Evolutionary conservation across 75 land plant genomes (phyloP).

Genomic region (Selaginella tamariscina): DNA sequence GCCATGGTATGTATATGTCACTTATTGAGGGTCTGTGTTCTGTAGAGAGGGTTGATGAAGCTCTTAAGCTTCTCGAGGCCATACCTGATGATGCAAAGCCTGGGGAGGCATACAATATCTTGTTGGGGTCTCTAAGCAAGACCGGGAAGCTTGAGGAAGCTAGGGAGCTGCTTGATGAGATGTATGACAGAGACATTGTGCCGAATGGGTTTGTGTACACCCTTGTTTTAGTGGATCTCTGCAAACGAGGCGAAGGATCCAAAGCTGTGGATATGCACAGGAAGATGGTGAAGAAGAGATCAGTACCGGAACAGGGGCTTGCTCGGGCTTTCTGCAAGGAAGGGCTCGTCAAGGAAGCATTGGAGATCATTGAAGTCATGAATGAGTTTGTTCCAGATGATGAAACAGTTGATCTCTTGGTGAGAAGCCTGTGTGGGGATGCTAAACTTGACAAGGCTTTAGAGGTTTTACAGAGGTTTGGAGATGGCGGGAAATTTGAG

Average conservation of each 20-base stretch:
- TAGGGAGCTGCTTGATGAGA: background rate
- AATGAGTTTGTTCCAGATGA: background rate
- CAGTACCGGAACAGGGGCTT: background rate
- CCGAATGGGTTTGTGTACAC: background rate
- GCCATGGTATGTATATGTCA: background rate
- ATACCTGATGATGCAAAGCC: background rate
- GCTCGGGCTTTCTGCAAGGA: background rate
- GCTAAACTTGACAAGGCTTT: background rate
- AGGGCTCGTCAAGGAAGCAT: background rate
- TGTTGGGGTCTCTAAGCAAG: background rate
- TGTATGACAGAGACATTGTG: background rate
- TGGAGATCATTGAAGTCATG: background rate
- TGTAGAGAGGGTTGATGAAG: constrained; percentile 5
- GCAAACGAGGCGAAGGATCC: background rate
- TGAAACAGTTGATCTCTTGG: background rate
- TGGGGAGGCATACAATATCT: background rate
- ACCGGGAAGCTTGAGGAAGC: background rate
- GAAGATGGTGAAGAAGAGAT: background rate
- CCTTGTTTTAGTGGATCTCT: background rate
- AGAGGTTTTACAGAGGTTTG: background rate
- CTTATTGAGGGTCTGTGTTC: constrained; percentile 8
- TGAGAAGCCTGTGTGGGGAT: background rate
- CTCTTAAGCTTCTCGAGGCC: constrained; percentile 3
- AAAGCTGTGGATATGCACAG: background rate
- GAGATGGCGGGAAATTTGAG: background rate